These are phyloP conservation scores for Globomyces sp. DNA, from an alignment of 371 early-diverging fungal species.

Conservation along the genomic window DNA sequence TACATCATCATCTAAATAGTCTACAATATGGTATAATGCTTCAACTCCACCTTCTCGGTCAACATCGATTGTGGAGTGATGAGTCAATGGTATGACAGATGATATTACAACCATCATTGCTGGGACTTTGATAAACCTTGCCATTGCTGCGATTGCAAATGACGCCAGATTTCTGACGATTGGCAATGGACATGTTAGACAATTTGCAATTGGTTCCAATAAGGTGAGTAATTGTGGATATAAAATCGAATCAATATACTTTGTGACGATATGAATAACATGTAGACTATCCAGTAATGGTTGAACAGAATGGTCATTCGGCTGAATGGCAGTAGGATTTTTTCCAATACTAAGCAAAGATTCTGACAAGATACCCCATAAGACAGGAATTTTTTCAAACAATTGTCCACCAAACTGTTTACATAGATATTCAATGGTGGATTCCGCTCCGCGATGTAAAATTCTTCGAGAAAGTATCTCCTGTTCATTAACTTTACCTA, in stretches of 20 bases:
- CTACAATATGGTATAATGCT: constrained; percentile 54
- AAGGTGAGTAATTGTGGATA: constrained; percentile 50
- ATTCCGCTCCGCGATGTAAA: constrained; percentile 77
- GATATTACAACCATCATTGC: constrained; percentile 82
- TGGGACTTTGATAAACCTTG: constrained; percentile 61
- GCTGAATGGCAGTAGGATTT: not conserved
- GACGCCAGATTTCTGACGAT: constrained; percentile 81
- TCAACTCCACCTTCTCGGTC: constrained; percentile 91
- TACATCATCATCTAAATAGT: constrained; percentile 46
- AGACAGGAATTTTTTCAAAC: constrained; percentile 69
- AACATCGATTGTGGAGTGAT: constrained; percentile 64
- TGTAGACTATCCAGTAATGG: constrained; percentile 77
- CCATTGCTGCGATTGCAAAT: constrained; percentile 72
- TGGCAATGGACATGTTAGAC: constrained; percentile 68
- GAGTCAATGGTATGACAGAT: constrained; percentile 71
- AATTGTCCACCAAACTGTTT: constrained; percentile 67
- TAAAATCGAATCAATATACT: constrained; percentile 55
- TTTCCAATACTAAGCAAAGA: not conserved
- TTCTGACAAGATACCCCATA: constrained; percentile 71
- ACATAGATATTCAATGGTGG: constrained; percentile 68
- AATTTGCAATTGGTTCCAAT: constrained; percentile 62
- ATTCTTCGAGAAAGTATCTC: constrained; percentile 58
- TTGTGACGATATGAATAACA: constrained; percentile 66
- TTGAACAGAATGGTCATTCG: constrained; percentile 44
- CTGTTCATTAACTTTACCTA: constrained; percentile 49